Evolutionary conservation across 305 asterid genomes (phyloP), one percentile per base, ranked within the genome.

Genomic region (Solanum aculeatissimum): DNA sequence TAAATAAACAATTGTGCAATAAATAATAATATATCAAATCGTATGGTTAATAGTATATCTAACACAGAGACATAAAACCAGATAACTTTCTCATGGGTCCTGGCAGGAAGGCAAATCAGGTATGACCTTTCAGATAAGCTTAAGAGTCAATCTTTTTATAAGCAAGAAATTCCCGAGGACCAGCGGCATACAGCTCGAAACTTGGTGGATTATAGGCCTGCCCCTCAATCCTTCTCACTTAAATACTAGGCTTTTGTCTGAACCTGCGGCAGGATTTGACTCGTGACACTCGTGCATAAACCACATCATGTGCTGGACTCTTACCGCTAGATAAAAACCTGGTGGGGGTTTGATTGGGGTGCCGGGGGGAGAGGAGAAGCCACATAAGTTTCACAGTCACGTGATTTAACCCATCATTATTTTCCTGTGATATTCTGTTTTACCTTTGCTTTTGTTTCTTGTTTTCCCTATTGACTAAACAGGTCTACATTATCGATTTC

Each of bases 41-140:
- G n/a, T n/a, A n/a, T n/a, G n/a, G n/a, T n/a, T n/a, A n/a, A n/a
- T n/a, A n/a, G n/a, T n/a, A n/a, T n/a, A n/a, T n/a, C n/a, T n/a
- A n/a, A 82, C 98, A 96, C 85, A 92, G 99, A 84, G 99, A 96
- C 89, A 90, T 96, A 87, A 96, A 96, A 85, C 99, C 99, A 15
- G 98, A 95, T 91, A 96, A 96, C 92, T 96, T 96, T 86, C 97
- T 96, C 80, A 96, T 96, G 98, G 98, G 99, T 75, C 98, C 95
- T 88, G 99, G 98, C 83, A 91, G 99, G 86, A 96, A 95, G 90
- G 98, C 99, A 35, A 96, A 94, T 88, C 99, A 96, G 97, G 99
- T 96, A 79, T 16, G 25, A 21, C 45, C n/a, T 65, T 82, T 47
- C 65, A 15, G 55, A 65, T 47, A 65, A 82, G 63, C 77, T 78